phyloP scores from a whole-genome alignment of 805 yeast species.

The Yarrowia hollandica region DNA sequence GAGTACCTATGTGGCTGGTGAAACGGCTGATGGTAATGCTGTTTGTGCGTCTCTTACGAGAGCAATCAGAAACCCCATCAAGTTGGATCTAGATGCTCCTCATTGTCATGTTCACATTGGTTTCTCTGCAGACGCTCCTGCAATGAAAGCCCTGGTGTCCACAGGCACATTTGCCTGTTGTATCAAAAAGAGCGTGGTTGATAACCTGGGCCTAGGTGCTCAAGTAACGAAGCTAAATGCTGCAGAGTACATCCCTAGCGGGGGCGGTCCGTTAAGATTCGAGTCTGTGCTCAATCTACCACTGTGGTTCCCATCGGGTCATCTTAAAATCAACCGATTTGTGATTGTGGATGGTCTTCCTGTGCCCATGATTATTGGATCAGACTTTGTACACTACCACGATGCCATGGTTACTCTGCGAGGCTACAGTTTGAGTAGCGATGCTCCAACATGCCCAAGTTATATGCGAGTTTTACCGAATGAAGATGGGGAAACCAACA shows the following conservation, averaged over 20 bases:
- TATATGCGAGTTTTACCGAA: slow-evolving; percentile 4
- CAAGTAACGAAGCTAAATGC: not conserved
- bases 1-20: slow-evolving; percentile 1
- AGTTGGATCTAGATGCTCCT: slow-evolving; percentile 17
- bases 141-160: slow-evolving; percentile 6
- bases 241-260: slow-evolving; percentile 20
- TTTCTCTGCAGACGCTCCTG: slow-evolving; percentile 4
- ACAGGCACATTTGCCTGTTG: slow-evolving; percentile 18
- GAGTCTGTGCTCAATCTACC: slow-evolving; percentile 14
- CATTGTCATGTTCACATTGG: slow-evolving; percentile 26
- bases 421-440: slow-evolving; percentile 5
- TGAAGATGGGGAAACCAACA: not conserved
- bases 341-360: slow-evolving; percentile 13
- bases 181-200: slow-evolving; percentile 3
- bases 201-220: slow-evolving; percentile 7
- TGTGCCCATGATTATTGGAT: slow-evolving; percentile 17
- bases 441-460: slow-evolving; percentile 1
- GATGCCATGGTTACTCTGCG: slow-evolving; percentile 12
- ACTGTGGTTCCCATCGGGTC: slow-evolving; percentile 20
- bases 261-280: not conserved
- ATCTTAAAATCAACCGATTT: slow-evolving; percentile 1
- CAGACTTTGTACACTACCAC: slow-evolving; percentile 14
- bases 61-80: slow-evolving; percentile 10
- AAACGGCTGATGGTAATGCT: not conserved
- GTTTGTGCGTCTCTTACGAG: slow-evolving; percentile 6